Evolutionary conservation across 2,329 filamentous ascomycete genomes (phyloP), one percentile per base, ranked within the genome.

Genomic region (Paracamarosporium sp.): DNA sequence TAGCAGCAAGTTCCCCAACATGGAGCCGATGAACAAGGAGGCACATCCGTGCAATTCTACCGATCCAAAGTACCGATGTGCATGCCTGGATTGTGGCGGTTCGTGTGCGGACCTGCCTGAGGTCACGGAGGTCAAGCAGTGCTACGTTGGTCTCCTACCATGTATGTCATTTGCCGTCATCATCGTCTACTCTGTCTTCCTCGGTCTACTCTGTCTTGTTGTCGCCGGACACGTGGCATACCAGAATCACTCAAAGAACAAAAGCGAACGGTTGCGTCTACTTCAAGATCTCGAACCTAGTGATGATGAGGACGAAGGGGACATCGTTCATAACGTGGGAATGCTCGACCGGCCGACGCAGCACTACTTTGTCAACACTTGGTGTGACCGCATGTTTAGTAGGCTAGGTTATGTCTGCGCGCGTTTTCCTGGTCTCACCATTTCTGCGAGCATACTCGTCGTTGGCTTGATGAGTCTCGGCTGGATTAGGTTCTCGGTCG

Each of bases 91-190:
- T 75, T 99, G 95, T 68, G 91, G 90, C 0, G 88, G 85, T 1
- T 89, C 95, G 2, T 99, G 95, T 70, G 91, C 93, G 0, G 86
- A 88, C 66, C 84, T 99, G 17, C 91, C 93, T 0, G 87, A 87
- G 3, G 85, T 98, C n/a, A 81, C 88, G 53, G 81, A 90, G 53
- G 81, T 83, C 1, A 83, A 88, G 51, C 85, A 88, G 25, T 99
- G 95, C 76, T 86, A 89, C 65, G 93, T 99, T 38, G 95, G 95
- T 43, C 78, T 88, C 6, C 80, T 99, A n/a, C 94, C 94, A 0
- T 99, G 96, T 70, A 81, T 99, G 36, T 97, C 94, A 0, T 98
- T 99, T 74, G 89, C 90, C 0, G 92, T 96, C 43, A 91, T 99
- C 67, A 83, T 98, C 53, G 84, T 92, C 38, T 99, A 99, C 75